A percentile compares a stretch with the other conserved stretches of the same genome.
phyloP scores from a whole-genome alignment of 495 filamentous ascomycete species.

The Apodospora peruviana region DNA sequence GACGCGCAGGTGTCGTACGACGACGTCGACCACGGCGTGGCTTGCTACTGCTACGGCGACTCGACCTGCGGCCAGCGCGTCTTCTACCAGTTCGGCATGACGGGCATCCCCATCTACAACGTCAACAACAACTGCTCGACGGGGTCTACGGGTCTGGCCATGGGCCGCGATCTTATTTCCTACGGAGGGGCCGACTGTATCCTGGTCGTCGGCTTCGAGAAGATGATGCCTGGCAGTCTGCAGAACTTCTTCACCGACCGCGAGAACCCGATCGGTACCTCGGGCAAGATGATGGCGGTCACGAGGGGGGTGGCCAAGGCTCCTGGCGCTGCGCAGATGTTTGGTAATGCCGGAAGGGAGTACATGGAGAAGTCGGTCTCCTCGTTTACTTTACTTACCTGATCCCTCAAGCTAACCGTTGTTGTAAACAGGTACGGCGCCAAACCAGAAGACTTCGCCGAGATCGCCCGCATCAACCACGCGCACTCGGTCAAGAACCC shows the following conservation, averaged over 20 bases:
- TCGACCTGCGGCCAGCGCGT: constrained; percentile 92
- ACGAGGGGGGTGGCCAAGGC: constrained; percentile 75
- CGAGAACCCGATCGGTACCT: constrained; percentile 66
- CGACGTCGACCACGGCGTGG: constrained; percentile 91
- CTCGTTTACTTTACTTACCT: neutral
- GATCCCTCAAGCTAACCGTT: neutral
- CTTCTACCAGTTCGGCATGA: constrained; percentile 99
- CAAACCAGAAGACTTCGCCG: constrained; percentile 80
- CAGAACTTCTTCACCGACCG: constrained; percentile 76
- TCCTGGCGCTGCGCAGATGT: constrained; percentile 85
- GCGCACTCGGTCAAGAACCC: constrained; percentile 86
- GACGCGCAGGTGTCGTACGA: constrained; percentile 96
- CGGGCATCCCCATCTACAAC: constrained; percentile 90
- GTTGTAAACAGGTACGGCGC: constrained; percentile 64
- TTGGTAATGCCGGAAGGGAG: constrained; percentile 89
- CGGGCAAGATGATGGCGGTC: constrained; percentile 70
- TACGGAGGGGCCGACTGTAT: constrained; percentile 79
- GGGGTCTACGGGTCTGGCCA: constrained; percentile 77
- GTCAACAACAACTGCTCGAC: constrained; percentile 99
- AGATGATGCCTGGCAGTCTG: constrained; percentile 90
- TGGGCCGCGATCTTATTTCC: constrained; percentile 76
- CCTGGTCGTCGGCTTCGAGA: constrained; percentile 92
- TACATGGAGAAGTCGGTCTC: constrained; percentile 83
- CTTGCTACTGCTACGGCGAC: constrained; percentile 96
- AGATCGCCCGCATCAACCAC: constrained; percentile 94